Evolutionary conservation across 176 grass and related monocot species (phyloP).

Genomic region (Panicum miliaceum): DNA sequence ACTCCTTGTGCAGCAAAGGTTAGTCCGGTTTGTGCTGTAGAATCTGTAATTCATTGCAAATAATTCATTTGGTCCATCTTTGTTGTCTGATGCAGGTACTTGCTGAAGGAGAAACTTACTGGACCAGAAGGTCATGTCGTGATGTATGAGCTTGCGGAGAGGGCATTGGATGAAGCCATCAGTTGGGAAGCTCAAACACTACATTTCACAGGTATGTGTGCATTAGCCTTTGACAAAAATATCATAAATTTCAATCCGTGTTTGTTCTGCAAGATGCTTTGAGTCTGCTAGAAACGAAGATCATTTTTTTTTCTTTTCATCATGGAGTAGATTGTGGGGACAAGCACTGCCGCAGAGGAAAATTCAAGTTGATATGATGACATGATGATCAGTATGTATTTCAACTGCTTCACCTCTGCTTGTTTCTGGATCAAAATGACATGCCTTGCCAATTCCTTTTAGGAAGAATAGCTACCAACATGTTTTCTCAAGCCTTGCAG

Average conservation of each 20-base stretch:
- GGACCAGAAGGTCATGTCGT: conserved; percentile 77
- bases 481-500: conserved; percentile 15
- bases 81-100: conserved; percentile 57
- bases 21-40: background rate
- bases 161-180: conserved; percentile 78
- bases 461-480: background rate
- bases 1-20: conserved; percentile 88
- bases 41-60: background rate
- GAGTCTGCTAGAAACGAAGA: background rate
- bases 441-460: background rate
- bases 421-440: background rate
- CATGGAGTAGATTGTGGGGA: conserved; percentile 50
- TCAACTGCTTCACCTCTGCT: background rate
- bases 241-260: background rate
- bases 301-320: background rate
- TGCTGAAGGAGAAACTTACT: conserved; percentile 84
- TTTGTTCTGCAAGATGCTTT: background rate
- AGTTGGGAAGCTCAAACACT: conserved; percentile 64
- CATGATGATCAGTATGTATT: conserved; percentile 23
- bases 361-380: conserved; percentile 32
- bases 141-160: conserved; percentile 89
- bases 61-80: conserved; percentile 5
- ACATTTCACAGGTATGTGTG: conserved; percentile 71
- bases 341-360: conserved; percentile 24
- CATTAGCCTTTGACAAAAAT: background rate